Base-by-base conservation (phyloP, 1,284 basidiomycete species). In the Ustilago loliicola region DNA sequence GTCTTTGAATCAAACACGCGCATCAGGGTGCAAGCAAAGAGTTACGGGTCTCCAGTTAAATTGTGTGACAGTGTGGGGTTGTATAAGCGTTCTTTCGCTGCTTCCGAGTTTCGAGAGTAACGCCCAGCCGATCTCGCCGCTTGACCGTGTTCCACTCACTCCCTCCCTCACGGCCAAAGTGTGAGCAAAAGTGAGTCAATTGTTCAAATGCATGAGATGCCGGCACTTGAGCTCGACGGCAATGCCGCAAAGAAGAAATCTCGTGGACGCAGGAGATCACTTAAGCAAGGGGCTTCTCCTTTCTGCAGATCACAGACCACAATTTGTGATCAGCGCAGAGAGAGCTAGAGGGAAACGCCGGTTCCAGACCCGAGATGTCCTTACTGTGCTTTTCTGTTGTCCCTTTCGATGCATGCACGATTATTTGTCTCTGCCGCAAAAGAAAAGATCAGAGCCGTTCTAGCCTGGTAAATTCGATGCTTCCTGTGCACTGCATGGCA, bases 111-210 rank as follows among this genome's bases (percentile, higher is more conserved):
- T 27, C 27, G n/a, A n/a, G n/a, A 29, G 11, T 29, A 8, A 51
- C 23, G 23, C 40, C 48, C 48, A 29, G 23, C 27, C 21, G 25
- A 25, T 11, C 23, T 27, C 23, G 48, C 27, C 48, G 48, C 48
- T 51, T 51, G 48, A 29, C 48, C 48, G 48, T 27, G 48, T 27
- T 51, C 5, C 48, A n/a, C n/a, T n/a, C n/a, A n/a, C n/a, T n/a
- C n/a, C n/a, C n/a, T n/a, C n/a, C n/a, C n/a, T n/a, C n/a, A n/a
- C n/a, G n/a, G n/a, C n/a, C n/a, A n/a, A n/a, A n/a, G n/a, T n/a
- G n/a, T n/a, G n/a, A n/a, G n/a, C n/a, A n/a, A n/a, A n/a, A n/a
- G n/a, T n/a, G n/a, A n/a, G n/a, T n/a, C n/a, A n/a, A n/a, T n/a
- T n/a, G n/a, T n/a, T n/a, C n/a, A n/a, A n/a, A n/a, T n/a, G n/a